phyloP scores from a whole-genome alignment of 306 rosid species.

The Rubus parviflorus region DNA sequence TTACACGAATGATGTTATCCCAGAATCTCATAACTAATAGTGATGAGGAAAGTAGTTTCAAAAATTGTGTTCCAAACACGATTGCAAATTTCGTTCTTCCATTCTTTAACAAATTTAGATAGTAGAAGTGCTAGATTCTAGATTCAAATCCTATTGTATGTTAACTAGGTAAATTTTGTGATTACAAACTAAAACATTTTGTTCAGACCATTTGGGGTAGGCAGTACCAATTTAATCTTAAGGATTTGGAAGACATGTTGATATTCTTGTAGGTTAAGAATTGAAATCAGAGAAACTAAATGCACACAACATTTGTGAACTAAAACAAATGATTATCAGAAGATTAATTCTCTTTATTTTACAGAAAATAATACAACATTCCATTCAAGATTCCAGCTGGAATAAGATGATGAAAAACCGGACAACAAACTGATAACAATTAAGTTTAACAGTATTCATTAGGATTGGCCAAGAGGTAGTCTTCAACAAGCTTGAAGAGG shows the following conservation, averaged over 20 bases:
- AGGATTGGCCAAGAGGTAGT: neutral
- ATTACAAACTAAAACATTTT: too few species aligned
- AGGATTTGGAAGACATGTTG: too few species aligned
- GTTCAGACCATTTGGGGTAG: too few species aligned
- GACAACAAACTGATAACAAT: slow-evolving; percentile 7
- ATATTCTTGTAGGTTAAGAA: too few species aligned
- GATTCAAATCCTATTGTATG: too few species aligned
- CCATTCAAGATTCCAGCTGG: neutral
- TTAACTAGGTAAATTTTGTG: too few species aligned
- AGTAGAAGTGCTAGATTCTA: too few species aligned
- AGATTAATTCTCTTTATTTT: neutral
- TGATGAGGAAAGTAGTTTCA: neutral
- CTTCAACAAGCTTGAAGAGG: slow-evolving; percentile 28
- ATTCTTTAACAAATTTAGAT: neutral
- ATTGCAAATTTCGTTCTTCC: neutral
- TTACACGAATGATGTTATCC: neutral
- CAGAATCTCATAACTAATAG: too few species aligned
- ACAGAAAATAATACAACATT: neutral
- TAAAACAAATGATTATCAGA: too few species aligned
- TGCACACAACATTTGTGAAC: too few species aligned
- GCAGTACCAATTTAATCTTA: too few species aligned
- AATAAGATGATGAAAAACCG: neutral
- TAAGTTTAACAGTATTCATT: slow-evolving; percentile 14
- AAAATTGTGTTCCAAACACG: neutral
- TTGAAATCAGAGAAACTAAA: too few species aligned